A percentile compares a stretch with the other conserved stretches of the same genome.
These are phyloP conservation scores for Phialophora verrucosa DNA, from an alignment of 2,329 filamentous ascomycete species.

Conservation along the genomic window DNA sequence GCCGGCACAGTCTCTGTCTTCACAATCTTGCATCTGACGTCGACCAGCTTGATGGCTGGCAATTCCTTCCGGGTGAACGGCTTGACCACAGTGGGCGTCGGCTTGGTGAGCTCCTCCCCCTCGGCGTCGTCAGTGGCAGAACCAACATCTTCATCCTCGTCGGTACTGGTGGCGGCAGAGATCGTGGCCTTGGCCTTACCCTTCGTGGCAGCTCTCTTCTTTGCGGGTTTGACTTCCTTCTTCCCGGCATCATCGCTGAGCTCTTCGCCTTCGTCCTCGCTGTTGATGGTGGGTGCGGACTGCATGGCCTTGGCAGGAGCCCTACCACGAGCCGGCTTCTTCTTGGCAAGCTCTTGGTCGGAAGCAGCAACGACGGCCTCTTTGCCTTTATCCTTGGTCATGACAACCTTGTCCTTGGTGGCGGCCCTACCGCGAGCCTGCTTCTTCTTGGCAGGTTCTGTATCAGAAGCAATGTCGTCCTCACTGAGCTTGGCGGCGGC, in stretches of 20 bases:
- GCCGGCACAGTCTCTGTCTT: background rate
- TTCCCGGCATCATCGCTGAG: background rate
- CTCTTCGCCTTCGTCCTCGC: background rate
- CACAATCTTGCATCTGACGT: background rate
- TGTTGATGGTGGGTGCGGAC: background rate
- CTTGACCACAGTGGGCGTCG: no score
- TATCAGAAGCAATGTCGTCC: background rate
- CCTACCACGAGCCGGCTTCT: background rate
- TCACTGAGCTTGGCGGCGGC: background rate
- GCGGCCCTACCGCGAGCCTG: background rate
- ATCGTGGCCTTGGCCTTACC: background rate
- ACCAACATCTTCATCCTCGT: background rate
- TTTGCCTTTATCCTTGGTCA: background rate
- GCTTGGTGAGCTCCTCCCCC: no score
- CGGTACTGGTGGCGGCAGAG: background rate
- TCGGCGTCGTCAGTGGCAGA: no score
- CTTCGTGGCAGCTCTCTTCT: background rate
- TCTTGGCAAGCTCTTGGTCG: background rate
- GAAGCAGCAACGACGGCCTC: background rate
- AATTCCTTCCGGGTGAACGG: no score
- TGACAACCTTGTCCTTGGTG: constrained; percentile 5
- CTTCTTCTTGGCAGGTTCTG: constrained; percentile 7
- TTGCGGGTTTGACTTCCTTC: background rate
- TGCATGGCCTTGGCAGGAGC: background rate
- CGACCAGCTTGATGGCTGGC: no score